These are phyloP conservation scores for Schizophyllum commune DNA, from an alignment of 1,284 basidiomycete species.

Conservation along the genomic window DNA sequence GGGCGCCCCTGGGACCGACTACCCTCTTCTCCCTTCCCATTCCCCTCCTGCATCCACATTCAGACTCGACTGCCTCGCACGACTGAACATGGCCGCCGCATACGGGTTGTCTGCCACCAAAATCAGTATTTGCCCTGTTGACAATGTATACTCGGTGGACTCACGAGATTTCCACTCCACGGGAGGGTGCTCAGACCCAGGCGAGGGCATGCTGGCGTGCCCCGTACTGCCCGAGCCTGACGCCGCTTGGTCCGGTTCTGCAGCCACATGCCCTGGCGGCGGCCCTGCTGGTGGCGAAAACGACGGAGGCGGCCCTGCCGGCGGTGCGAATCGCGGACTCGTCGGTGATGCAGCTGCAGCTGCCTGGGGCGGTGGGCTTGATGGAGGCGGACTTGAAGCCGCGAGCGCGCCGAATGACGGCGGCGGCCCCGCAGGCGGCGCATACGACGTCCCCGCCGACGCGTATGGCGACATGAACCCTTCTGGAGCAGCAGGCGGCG, in stretches of 20 bases:
- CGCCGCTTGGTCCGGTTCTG: too few relatives aligned
- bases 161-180: conserved; percentile 2
- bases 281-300: too few relatives aligned
- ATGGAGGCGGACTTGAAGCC: background rate
- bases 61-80: background rate
- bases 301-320: too few relatives aligned
- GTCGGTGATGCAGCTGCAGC: too few relatives aligned
- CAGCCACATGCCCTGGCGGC: too few relatives aligned
- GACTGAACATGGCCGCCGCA: conserved; percentile 4
- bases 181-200: background rate
- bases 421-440: conserved; percentile 3
- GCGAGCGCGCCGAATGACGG: background rate
- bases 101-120: conserved; percentile 9
- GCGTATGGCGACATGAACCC: background rate
- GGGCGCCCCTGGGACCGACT: too few relatives aligned
- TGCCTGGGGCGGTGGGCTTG: too few relatives aligned
- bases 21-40: background rate
- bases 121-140: background rate
- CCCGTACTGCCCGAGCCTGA: background rate
- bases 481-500: background rate
- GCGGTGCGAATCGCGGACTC: too few relatives aligned
- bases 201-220: background rate
- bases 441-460: background rate
- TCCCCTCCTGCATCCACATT: background rate
- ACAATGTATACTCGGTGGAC: background rate